Evolutionary conservation across 1,284 basidiomycete genomes (phyloP).

Genomic region (Trametes hirsuta): DNA sequence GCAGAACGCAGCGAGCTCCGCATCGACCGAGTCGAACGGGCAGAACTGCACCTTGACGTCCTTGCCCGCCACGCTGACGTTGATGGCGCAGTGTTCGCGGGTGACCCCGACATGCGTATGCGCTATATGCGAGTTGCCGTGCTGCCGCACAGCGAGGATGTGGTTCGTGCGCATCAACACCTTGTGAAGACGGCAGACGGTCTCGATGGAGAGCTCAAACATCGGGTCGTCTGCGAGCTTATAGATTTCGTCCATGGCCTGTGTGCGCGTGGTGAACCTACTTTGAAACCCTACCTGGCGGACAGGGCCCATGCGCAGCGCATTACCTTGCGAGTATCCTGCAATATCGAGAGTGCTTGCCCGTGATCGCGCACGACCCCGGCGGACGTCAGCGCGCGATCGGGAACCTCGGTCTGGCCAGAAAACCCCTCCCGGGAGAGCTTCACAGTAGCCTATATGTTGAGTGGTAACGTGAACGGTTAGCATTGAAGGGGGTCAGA

Average conservation of each 20-base stretch:
- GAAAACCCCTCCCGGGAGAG: slow-evolving; percentile 1
- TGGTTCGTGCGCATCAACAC: slow-evolving; percentile 13
- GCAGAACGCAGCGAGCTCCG: slow-evolving; percentile 17
- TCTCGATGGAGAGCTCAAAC: slow-evolving; percentile 12
- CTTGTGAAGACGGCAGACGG: slow-evolving; percentile 12
- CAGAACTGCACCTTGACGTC: slow-evolving; percentile 18
- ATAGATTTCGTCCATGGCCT: slow-evolving; percentile 15
- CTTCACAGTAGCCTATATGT: not conserved
- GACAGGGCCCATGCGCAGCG: not conserved
- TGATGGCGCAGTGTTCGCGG: slow-evolving; percentile 12
- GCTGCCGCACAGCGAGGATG: slow-evolving; percentile 9
- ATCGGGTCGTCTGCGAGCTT: slow-evolving; percentile 7
- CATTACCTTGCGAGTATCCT: slow-evolving; percentile 9
- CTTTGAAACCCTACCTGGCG: not conserved
- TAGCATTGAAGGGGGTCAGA: not conserved
- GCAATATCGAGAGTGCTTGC: slow-evolving; percentile 2
- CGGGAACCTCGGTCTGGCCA: not conserved
- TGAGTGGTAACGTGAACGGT: not conserved
- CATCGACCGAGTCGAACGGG: slow-evolving; percentile 20
- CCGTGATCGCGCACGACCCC: slow-evolving; percentile 8
- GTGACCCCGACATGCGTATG: slow-evolving; percentile 14
- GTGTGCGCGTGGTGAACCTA: not conserved
- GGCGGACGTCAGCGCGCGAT: not conserved
- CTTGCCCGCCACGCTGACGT: slow-evolving; percentile 14
- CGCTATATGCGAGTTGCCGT: not conserved